Percentiles rank a stretch among this genome's conserved stretches.
phyloP scores from a whole-genome alignment of 192 early-diverging fungal genomes.

The Backusella sp. region DNA sequence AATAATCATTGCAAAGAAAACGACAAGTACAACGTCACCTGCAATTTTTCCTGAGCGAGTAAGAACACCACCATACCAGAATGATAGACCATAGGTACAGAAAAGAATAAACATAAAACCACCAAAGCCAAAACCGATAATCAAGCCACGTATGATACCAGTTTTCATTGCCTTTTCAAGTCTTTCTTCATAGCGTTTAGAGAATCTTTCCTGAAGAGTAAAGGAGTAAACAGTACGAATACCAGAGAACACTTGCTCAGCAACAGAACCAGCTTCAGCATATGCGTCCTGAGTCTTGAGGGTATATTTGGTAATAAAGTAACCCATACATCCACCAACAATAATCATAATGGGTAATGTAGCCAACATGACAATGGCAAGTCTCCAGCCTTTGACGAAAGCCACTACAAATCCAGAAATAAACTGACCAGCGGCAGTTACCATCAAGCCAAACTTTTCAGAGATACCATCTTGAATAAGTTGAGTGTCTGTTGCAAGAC shows the following conservation, averaged over 20 bases:
- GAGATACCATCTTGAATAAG: slow-evolving; percentile 86
- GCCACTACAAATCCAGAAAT: slow-evolving; percentile 74
- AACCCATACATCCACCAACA: slow-evolving; percentile 37
- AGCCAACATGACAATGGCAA: slow-evolving; percentile 79
- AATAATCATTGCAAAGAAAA: slow-evolving; percentile 89
- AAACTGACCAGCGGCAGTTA: slow-evolving; percentile 66
- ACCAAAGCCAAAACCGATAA: slow-evolving; percentile 68
- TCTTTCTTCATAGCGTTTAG: slow-evolving; percentile 56
- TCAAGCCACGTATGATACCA: slow-evolving; percentile 62
- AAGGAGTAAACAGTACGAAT: slow-evolving; percentile 92
- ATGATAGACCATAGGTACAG: slow-evolving; percentile 73
- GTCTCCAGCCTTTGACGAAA: slow-evolving; percentile 75
- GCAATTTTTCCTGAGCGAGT: slow-evolving; percentile 43
- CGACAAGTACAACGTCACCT: slow-evolving; percentile 64
- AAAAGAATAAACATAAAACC: slow-evolving; percentile 77
- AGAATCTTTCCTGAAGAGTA: slow-evolving; percentile 71
- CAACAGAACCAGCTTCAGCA: slow-evolving; percentile 81
- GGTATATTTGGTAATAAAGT: slow-evolving; percentile 48
- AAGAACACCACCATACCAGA: slow-evolving; percentile 78
- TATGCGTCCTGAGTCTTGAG: slow-evolving; percentile 60
- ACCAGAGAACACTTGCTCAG: slow-evolving; percentile 77
- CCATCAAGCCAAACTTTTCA: slow-evolving; percentile 77
- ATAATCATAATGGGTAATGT: slow-evolving; percentile 71
- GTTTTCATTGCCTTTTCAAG: slow-evolving; percentile 59
- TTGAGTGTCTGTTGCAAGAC: slow-evolving; percentile 83